These are phyloP conservation scores for Gaeumannomyces tritici DNA, from an alignment of 2,329 filamentous ascomycete species.

Conservation along the genomic window DNA sequence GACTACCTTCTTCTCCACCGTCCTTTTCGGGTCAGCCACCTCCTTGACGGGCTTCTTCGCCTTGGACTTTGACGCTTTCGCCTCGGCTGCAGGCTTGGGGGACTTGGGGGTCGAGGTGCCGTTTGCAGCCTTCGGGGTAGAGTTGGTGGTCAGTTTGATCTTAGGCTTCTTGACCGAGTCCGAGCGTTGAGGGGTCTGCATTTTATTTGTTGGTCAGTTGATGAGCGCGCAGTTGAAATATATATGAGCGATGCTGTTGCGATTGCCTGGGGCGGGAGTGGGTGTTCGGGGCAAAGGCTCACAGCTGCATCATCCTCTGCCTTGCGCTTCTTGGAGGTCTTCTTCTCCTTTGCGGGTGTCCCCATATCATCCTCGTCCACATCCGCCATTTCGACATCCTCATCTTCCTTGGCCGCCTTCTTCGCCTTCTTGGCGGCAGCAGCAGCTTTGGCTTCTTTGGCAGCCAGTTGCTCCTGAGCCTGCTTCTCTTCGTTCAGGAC, in stretches of 20 bases:
- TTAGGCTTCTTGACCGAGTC: constrained; percentile 60
- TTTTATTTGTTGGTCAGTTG: constrained; percentile 8
- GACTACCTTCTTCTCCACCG: constrained; percentile 43
- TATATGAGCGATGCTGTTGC: no score
- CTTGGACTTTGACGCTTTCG: constrained; percentile 30
- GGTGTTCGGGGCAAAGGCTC: constrained; percentile 14
- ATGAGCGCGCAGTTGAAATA: neutral
- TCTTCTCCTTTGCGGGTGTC: constrained; percentile 31
- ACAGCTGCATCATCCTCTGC: constrained; percentile 68
- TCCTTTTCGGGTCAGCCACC: constrained; percentile 27
- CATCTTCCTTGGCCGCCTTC: constrained; percentile 41
- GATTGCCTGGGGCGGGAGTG: neutral
- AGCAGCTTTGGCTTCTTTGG: constrained; percentile 29
- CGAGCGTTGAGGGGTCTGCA: constrained; percentile 44
- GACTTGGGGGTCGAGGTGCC: constrained; percentile 46
- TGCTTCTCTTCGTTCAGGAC: constrained; percentile 48
- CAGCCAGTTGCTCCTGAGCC: constrained; percentile 32
- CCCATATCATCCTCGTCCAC: constrained; percentile 40
- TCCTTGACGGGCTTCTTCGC: constrained; percentile 53
- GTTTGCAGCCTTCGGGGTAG: constrained; percentile 60
- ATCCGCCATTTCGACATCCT: constrained; percentile 54
- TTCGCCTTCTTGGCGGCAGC: constrained; percentile 25
- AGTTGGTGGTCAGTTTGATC: constrained; percentile 55
- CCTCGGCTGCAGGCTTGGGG: constrained; percentile 37
- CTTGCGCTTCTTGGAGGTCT: constrained; percentile 69